Conservation (phyloP, 306 rosid species). For the peach (Prunus persica) region DNA sequence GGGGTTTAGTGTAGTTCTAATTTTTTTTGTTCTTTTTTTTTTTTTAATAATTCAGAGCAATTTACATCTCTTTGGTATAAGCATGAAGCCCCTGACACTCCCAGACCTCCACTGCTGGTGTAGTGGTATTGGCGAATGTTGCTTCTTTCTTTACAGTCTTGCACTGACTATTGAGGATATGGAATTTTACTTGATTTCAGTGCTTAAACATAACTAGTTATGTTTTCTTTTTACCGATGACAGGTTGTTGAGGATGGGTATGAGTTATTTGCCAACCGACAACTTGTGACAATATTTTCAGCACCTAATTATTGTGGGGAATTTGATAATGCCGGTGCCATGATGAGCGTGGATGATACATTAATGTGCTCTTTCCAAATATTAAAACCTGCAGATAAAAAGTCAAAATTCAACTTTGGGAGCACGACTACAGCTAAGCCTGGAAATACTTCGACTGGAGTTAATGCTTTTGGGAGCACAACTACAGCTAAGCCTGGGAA, state of each 20-base stretch:
- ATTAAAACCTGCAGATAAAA: slow-evolving; percentile 79
- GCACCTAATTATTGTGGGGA: slow-evolving; percentile 98
- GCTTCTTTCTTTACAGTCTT: slow-evolving; percentile 8
- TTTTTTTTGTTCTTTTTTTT: not conserved
- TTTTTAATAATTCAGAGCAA: slow-evolving; percentile 4
- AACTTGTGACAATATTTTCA: slow-evolving; percentile 90
- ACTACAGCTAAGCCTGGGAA: slow-evolving; percentile 34
- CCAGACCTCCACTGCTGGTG: slow-evolving; percentile 14
- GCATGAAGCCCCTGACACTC: not conserved
- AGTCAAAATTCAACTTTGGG: slow-evolving; percentile 47
- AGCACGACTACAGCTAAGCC: slow-evolving; percentile 64
- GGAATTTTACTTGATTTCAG: not conserved
- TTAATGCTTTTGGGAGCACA: slow-evolving; percentile 32
- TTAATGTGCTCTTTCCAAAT: slow-evolving; percentile 98
- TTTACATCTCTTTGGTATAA: not conserved
- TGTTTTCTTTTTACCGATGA: slow-evolving; percentile 15
- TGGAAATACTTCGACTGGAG: slow-evolving; percentile 62
- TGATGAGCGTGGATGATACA: slow-evolving; percentile 97
- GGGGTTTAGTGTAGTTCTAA: slow-evolving; percentile 5
- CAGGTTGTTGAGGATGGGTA: slow-evolving; percentile 98
- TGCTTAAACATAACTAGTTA: slow-evolving; percentile 18
- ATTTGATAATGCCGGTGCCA: slow-evolving; percentile 94
- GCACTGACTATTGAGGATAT: slow-evolving; percentile 15
- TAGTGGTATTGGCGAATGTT: slow-evolving; percentile 10
- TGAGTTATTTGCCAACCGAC: slow-evolving; percentile 80